A percentile compares a stretch with the other conserved stretches of the same genome.
These are phyloP conservation scores for Ormosia semicastrata DNA, from an alignment of 306 rosid species.

Conservation along the genomic window DNA sequence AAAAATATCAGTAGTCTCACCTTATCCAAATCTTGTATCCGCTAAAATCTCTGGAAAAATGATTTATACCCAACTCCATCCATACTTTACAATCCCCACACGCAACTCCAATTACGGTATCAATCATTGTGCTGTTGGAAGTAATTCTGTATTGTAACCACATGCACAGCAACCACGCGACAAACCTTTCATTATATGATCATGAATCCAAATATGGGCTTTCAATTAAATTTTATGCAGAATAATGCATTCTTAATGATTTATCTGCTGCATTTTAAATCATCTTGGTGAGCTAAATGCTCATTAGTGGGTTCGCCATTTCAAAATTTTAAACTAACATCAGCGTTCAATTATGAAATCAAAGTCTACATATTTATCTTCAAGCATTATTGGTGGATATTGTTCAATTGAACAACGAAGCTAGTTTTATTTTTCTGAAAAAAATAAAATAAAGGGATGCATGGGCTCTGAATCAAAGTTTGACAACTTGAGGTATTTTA, in stretches of 20 bases:
- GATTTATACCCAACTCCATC: background rate
- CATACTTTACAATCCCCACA: background rate
- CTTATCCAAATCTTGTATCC: too few relatives aligned
- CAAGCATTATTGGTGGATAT: background rate
- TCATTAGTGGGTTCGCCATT: background rate
- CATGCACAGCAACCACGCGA: background rate
- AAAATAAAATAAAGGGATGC: background rate
- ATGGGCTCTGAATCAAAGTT: background rate
- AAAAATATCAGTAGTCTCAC: too few relatives aligned
- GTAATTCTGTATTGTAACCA: background rate
- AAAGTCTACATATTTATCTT: background rate
- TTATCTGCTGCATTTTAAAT: background rate
- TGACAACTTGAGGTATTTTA: too few relatives aligned
- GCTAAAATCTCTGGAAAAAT: background rate
- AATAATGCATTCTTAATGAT: background rate
- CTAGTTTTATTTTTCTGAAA: background rate
- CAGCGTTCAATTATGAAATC: slow-evolving; percentile 1
- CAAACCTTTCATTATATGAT: background rate
- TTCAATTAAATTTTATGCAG: background rate
- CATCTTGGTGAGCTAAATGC: background rate
- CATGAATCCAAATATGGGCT: background rate
- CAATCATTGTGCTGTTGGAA: background rate
- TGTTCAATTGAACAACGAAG: background rate
- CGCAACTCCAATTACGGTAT: background rate
- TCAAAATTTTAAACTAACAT: slow-evolving; percentile 2